Evolutionary conservation across 257 asterid genomes (phyloP).

Genomic region (Scutellaria minor): DNA sequence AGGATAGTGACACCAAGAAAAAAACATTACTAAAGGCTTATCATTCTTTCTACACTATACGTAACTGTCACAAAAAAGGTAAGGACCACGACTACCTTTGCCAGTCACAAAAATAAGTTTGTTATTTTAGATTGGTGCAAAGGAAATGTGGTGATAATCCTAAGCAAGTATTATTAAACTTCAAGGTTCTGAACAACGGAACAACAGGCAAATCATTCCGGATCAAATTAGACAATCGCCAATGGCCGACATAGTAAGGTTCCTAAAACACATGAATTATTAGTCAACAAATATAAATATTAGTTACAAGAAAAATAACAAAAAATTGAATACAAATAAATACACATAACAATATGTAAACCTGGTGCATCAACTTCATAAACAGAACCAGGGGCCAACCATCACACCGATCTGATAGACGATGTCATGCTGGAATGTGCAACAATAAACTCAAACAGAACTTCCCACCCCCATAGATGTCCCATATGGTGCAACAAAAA

Average conservation of each 20-base stretch:
- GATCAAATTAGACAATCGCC: conserved; percentile 10
- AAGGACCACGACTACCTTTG: conserved; percentile 19
- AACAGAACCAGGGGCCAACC: conserved; percentile 65
- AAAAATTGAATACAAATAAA: conserved; percentile 26
- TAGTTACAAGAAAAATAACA: conserved; percentile 22
- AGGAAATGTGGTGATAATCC: not conserved
- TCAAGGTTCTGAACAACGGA: not conserved
- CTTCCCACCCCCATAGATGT: conserved; percentile 70
- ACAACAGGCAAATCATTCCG: conserved; percentile 11
- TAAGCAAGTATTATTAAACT: not conserved
- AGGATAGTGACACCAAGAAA: not conserved
- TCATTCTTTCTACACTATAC: conserved; percentile 13
- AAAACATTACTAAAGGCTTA: not conserved
- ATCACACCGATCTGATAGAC: conserved; percentile 68
- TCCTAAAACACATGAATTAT: conserved; percentile 57
- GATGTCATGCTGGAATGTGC: conserved; percentile 90
- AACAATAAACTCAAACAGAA: conserved; percentile 67
- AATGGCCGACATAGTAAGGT: conserved; percentile 92
- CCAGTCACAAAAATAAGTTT: conserved; percentile 12
- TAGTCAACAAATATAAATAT: conserved; percentile 7
- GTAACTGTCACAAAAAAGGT: conserved; percentile 16
- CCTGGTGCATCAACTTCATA: conserved; percentile 99
- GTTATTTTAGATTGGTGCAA: conserved; percentile 20
- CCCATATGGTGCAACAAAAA: no score
- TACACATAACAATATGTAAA: conserved; percentile 36